Evolutionary conservation across 352 stramenopile genomes (phyloP), one percentile per base, ranked within the genome.

Genomic region (Globisporangium alternatum): DNA sequence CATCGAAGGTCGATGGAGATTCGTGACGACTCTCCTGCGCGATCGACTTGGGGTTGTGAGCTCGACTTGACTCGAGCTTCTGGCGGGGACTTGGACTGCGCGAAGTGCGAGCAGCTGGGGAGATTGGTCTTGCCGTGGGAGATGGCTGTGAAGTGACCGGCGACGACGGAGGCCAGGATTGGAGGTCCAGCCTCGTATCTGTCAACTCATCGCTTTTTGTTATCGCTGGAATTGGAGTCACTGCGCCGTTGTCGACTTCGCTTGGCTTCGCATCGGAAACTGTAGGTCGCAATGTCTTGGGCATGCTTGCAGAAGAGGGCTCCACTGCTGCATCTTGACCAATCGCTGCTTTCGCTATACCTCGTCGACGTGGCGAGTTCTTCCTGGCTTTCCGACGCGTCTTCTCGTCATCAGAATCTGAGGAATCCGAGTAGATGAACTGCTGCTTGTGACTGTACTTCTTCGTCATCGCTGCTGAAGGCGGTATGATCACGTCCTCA

Each of bases 361-460:
- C 12, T 47, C 61, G 61, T 54, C n/a, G 45, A 35, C 39, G 51
- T 19, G 61, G 53, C 13, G 28, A 56, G 28, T n/a, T 39, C 39
- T 41, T 62, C 25, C 12, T 62, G 5, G 33, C 25, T 45, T 33
- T 45, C 3, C 37, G 39, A 43, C 57, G 35, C 22, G 25, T 21
- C 44, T 64, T 56, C 59, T 66, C 53, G 17, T 74, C 62, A 30
- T 86, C 77, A 9, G 67, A 80, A n/a, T 81, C 75, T 0, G 67
- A 78, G 35, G 72, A 82, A 68, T 90, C 82, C 6, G 83, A 90
- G 57, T 90, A 77, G 56, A 92, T 51, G 60, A 94, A 92, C 41
- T 72, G 61, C 53, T 94, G 81, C 57, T 94, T 94, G 65, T 91
- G 83, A 31, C 64, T 72, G 30, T 48, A 63, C 25, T 66, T 66